Percentiles rank a stretch among this genome's conserved stretches.
Evolutionary conservation across 164 flowering plant genomes (phyloP).

Genomic region (Vitis rupestris): DNA sequence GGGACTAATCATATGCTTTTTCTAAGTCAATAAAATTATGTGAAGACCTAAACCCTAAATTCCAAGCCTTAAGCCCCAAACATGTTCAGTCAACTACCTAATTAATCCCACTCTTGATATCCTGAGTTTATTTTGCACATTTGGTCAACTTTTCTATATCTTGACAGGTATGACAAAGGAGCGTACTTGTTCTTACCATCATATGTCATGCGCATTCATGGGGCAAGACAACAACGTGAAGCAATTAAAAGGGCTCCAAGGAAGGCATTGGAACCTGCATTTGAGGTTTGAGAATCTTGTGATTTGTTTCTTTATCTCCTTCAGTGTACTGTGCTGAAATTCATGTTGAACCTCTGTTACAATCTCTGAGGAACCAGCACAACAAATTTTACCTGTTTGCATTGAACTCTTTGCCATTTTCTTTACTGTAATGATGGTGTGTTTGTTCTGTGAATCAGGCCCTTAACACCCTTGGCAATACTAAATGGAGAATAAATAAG

Average conservation of each 20-base stretch:
- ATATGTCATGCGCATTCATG: slow-evolving; percentile 92
- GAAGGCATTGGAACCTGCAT: slow-evolving; percentile 59
- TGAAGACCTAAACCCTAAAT: too few relatives aligned
- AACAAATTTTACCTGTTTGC: not conserved
- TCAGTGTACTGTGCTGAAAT: not conserved
- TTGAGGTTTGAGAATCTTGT: slow-evolving; percentile 55
- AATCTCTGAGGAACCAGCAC: not conserved
- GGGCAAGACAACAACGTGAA: slow-evolving; percentile 83
- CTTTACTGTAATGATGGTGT: not conserved
- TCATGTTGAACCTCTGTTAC: not conserved
- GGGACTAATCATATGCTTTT: too few relatives aligned
- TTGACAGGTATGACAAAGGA: slow-evolving; percentile 83
- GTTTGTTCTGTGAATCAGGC: slow-evolving; percentile 52
- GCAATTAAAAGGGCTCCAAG: slow-evolving; percentile 59
- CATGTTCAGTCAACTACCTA: too few relatives aligned
- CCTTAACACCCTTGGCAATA: slow-evolving; percentile 84
- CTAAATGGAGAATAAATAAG: slow-evolving; percentile 89
- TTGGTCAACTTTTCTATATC: slow-evolving; percentile 4
- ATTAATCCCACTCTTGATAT: not conserved
- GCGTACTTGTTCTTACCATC: slow-evolving; percentile 87
- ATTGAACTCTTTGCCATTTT: not conserved
- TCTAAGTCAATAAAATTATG: too few relatives aligned
- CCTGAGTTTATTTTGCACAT: not conserved
- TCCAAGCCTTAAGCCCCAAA: too few relatives aligned
- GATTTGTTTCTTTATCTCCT: not conserved